Percentiles rank a stretch among this genome's conserved stretches.
Conservation (phyloP, 2,329 filamentous ascomycete species). For the Reticulascus tulasneorum region DNA sequence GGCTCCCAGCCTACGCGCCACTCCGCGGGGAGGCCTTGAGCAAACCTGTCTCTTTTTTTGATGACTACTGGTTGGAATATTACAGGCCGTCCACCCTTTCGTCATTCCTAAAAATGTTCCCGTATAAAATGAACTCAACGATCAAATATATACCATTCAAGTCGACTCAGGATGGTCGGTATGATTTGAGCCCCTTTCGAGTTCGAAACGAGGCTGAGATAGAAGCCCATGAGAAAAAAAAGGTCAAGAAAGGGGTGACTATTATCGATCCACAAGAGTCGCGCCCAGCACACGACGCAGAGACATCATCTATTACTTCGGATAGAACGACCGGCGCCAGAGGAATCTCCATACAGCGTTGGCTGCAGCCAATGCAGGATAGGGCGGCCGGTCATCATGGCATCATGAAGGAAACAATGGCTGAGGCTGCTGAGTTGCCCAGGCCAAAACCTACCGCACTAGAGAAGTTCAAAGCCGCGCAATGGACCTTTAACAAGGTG, state of each 20-base stretch:
- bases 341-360: constrained; percentile 56
- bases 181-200: constrained; percentile 84
- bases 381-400: constrained; percentile 30
- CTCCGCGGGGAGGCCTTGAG: constrained; percentile 34
- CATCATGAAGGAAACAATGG: constrained; percentile 53
- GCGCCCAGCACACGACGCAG: constrained; percentile 24
- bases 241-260: constrained; percentile 62
- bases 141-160: constrained; percentile 78
- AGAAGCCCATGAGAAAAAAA: constrained; percentile 58
- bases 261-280: constrained; percentile 59
- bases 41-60: constrained; percentile 60
- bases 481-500: constrained; percentile 85
- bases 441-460: constrained; percentile 55
- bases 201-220: constrained; percentile 64
- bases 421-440: constrained; percentile 16
- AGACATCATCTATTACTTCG: constrained; percentile 4
- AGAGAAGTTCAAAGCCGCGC: constrained; percentile 77
- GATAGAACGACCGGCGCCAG: constrained; percentile 10
- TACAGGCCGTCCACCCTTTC: constrained; percentile 86
- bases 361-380: constrained; percentile 47
- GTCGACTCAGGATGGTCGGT: constrained; percentile 66
- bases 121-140: constrained; percentile 87
- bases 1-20: constrained; percentile 51
- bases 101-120: constrained; percentile 87
- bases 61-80: constrained; percentile 98